Conservation (phyloP, 805 yeast genomes). For the Schwanniomyces occidentalis region DNA sequence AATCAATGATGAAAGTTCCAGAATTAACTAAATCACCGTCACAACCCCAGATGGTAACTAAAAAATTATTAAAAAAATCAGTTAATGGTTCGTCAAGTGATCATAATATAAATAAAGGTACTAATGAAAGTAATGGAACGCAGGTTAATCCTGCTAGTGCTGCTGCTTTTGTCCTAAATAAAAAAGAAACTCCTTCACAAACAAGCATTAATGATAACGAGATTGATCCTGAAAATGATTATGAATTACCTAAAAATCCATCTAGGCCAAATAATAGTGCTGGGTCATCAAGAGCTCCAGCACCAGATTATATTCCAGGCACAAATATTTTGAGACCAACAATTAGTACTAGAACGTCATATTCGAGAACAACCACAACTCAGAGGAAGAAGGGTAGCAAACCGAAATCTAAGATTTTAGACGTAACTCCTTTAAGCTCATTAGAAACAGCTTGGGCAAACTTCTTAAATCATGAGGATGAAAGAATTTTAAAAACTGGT, state of each 20-base stretch:
- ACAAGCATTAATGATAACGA: constrained; percentile 22
- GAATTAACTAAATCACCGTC: constrained; percentile 19
- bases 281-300: constrained; percentile 30
- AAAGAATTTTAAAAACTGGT: constrained; percentile 60
- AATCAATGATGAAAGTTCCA: constrained; percentile 77
- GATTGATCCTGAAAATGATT: constrained; percentile 11
- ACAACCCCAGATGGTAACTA: constrained; percentile 12
- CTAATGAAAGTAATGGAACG: constrained; percentile 5
- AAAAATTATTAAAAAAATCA: constrained; percentile 8
- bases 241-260: constrained; percentile 18
- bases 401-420: constrained; percentile 29
- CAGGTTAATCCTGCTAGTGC: constrained; percentile 36
- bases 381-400: constrained; percentile 9
- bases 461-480: constrained; percentile 55
- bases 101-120: constrained; percentile 11
- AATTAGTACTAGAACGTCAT: constrained; percentile 36
- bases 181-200: constrained; percentile 21
- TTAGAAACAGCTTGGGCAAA: constrained; percentile 61
- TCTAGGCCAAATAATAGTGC: constrained; percentile 27
- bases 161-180: constrained; percentile 41
- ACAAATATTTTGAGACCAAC: constrained; percentile 58
- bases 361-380: constrained; percentile 18
- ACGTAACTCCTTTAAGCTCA: constrained; percentile 48
- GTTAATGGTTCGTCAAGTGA: constrained; percentile 8
- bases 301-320: constrained; percentile 57